Percentiles rank a stretch among this genome's conserved stretches.
Conservation (phyloP, 2,329 filamentous ascomycete genomes). For the Aspergillus cejpii region DNA sequence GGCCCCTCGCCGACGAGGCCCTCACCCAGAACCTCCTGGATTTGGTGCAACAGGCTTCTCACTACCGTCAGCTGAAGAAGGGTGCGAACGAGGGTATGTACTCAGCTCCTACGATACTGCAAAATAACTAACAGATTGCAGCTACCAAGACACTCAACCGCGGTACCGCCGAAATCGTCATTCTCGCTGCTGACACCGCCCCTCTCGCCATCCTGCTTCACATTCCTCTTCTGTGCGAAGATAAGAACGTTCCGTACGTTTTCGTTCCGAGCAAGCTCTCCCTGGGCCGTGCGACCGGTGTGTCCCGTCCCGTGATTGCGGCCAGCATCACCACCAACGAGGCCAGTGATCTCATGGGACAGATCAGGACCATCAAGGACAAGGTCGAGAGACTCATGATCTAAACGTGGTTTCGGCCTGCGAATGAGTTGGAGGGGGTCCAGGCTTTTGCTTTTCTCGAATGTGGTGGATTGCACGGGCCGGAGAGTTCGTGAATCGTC, state of each 20-base stretch:
- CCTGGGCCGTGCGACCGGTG: conserved; percentile 82
- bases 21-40: conserved; percentile 78
- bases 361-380: conserved; percentile 84
- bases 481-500: background rate
- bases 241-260: conserved; percentile 65
- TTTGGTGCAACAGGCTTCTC: conserved; percentile 63
- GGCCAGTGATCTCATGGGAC: conserved; percentile 74
- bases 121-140: conserved; percentile 12
- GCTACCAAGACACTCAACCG: conserved; percentile 84
- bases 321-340: conserved; percentile 88
- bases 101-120: background rate
- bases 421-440: background rate
- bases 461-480: background rate
- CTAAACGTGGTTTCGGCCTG: conserved; percentile 44
- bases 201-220: conserved; percentile 85
- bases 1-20: conserved; percentile 65
- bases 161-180: conserved; percentile 80
- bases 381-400: conserved; percentile 96
- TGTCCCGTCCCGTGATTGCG: conserved; percentile 79
- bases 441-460: background rate
- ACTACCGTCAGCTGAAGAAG: conserved; percentile 71
- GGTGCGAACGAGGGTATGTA: conserved; percentile 65
- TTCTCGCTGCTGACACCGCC: conserved; percentile 81
- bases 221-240: conserved; percentile 78
- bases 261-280: conserved; percentile 73